A percentile compares a stretch with the other conserved stretches of the same genome.
Evolutionary conservation across 2,329 filamentous ascomycete genomes (phyloP).

Genomic region (Monosporascus sp.): DNA sequence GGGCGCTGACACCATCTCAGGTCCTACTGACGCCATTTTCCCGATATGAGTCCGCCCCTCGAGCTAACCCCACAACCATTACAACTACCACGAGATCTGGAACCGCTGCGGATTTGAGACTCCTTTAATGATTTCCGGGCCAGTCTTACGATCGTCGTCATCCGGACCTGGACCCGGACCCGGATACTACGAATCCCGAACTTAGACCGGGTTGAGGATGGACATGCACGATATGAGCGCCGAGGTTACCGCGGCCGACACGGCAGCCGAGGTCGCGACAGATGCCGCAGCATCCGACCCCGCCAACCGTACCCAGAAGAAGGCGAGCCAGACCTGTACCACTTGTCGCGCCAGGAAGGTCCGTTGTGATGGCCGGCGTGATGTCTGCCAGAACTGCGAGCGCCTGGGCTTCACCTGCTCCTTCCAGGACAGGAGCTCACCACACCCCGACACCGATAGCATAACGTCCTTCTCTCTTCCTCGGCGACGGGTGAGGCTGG

Average conservation of each 20-base stretch:
- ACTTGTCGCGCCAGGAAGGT: constrained; percentile 54
- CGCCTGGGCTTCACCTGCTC: constrained; percentile 53
- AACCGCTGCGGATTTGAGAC: neutral
- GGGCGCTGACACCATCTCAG: too few relatives aligned
- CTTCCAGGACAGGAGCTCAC: constrained; percentile 43
- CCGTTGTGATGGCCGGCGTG: constrained; percentile 49
- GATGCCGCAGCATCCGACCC: constrained; percentile 27
- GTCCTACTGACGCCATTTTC: too few relatives aligned
- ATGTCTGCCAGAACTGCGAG: constrained; percentile 53
- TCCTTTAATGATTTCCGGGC: neutral
- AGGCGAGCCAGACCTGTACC: constrained; percentile 41
- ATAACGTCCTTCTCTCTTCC: constrained; percentile 40
- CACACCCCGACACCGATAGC: constrained; percentile 27
- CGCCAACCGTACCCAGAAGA: constrained; percentile 26
- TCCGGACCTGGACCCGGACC: neutral
- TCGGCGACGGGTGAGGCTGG: constrained; percentile 49
- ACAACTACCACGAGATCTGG: neutral
- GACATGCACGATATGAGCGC: constrained; percentile 32
- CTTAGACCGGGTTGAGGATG: constrained; percentile 15
- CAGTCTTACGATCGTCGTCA: neutral
- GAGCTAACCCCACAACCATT: neutral
- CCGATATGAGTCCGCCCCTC: neutral
- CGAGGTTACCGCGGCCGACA: constrained; percentile 28
- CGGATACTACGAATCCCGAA: neutral
- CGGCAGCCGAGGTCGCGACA: constrained; percentile 28